phyloP scores from a whole-genome alignment of 805 yeast species.

The Ogataea salicorniae region DNA sequence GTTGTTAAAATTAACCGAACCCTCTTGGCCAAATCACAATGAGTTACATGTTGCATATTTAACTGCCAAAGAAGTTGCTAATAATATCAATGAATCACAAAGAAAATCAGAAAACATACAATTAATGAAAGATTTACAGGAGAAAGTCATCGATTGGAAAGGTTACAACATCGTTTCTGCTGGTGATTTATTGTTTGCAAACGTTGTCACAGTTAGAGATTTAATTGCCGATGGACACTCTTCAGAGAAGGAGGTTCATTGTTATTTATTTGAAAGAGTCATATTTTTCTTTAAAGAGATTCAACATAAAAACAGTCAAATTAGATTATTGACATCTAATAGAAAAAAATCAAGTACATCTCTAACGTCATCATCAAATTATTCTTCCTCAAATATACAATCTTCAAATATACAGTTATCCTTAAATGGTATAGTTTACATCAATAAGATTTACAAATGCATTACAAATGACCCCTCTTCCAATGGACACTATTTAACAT shows the following conservation, averaged over 20 bases:
- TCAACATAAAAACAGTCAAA: constrained; percentile 43
- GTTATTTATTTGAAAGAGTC: constrained; percentile 75
- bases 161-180: constrained; percentile 75
- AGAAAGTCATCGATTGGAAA: constrained; percentile 85
- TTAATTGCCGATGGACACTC: constrained; percentile 45
- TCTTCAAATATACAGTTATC: constrained; percentile 20
- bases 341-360: constrained; percentile 46
- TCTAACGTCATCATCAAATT: constrained; percentile 18
- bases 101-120: constrained; percentile 84
- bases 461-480: constrained; percentile 28
- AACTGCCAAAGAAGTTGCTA: constrained; percentile 78
- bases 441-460: constrained; percentile 23
- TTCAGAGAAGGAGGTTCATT: constrained; percentile 80
- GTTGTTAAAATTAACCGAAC: constrained; percentile 60
- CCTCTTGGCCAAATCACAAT: constrained; percentile 45
- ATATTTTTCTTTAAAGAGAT: constrained; percentile 60
- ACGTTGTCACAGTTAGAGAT: constrained; percentile 64
- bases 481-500: constrained; percentile 52
- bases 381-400: constrained; percentile 10
- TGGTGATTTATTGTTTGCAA: constrained; percentile 80
- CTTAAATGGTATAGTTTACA: constrained; percentile 29
- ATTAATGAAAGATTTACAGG: constrained; percentile 59
- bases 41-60: constrained; percentile 69
- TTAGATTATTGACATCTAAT: constrained; percentile 23
- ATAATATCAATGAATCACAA: constrained; percentile 88